Evolutionary conservation across 768 basidiomycete species (phyloP), one percentile per base, ranked within the genome.

Genomic region (Mycena vulgaris): DNA sequence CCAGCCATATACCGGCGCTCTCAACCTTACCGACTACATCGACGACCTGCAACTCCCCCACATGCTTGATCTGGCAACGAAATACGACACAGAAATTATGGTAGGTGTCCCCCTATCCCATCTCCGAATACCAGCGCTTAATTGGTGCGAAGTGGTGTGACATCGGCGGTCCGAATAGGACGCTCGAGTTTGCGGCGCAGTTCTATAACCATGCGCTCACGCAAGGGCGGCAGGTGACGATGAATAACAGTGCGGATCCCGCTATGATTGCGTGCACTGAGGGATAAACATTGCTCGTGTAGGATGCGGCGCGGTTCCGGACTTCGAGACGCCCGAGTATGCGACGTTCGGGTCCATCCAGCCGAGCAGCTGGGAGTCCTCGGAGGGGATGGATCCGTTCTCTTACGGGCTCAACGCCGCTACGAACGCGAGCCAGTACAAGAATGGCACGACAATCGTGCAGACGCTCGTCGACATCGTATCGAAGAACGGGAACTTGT

Each of bases 401-500:
- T 86, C 84, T 63, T 89, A 86, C 59, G 89, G 89, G 1, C 76
- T 83, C 30, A 85, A 87, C 68, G 77, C 80, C 7, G 83, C 80
- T 9, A 88, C 88, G 28, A 75, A 80, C 57, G 77, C 80, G 2
- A 76, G 74, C 23, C 73, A 85, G 60, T 90, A 89, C 70, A 89
- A 86, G 79, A 85, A 85, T 59, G 85, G 82, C 0, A 78, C 85
- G 5, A 82, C 82, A 8, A 87, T 89, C 55, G 77, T 90, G 5
- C 86, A 85, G 63, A 87, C 82, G 0, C 72, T 90, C 58, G 84
- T 88, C 23, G 89, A 90, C 69, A 85, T 90, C 70, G 89, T 86
- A 23, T 87, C 88, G 33, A 90, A 90, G 81, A 88, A 89, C 65
- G 89, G 90, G n/a, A 90, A 91, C 72, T 90, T 85, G 88, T 88